Percentiles rank a stretch among this genome's conserved stretches.
These are phyloP conservation scores for Priceomyces medius DNA, from an alignment of 805 yeast species.

Conservation along the genomic window DNA sequence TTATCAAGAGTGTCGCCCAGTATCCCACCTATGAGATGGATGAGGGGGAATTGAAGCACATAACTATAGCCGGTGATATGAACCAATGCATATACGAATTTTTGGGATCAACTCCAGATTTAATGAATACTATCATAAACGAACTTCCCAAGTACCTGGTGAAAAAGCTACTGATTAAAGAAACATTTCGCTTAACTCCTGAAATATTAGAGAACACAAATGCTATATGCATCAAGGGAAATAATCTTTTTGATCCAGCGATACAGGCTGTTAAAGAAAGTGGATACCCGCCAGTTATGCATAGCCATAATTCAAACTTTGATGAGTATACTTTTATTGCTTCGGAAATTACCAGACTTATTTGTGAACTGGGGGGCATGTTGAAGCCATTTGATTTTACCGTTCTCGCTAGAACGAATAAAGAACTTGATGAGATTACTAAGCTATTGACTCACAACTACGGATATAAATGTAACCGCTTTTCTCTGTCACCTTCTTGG, in stretches of 20 bases:
- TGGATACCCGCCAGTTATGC: slow-evolving; percentile 24
- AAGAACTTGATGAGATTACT: slow-evolving; percentile 41
- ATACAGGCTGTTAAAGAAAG: slow-evolving; percentile 17
- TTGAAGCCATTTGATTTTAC: slow-evolving; percentile 51
- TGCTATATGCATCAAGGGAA: slow-evolving; percentile 15
- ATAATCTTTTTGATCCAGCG: slow-evolving; percentile 1
- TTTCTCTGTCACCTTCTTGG: slow-evolving; percentile 55
- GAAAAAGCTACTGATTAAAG: slow-evolving; percentile 38
- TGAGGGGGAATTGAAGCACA: slow-evolving; percentile 38
- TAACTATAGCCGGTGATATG: slow-evolving; percentile 70
- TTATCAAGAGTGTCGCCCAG: slow-evolving; percentile 39
- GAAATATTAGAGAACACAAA: slow-evolving; percentile 50
- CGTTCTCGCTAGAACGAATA: slow-evolving; percentile 52
- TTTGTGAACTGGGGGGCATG: slow-evolving; percentile 39
- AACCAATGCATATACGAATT: slow-evolving; percentile 70
- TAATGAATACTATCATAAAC: slow-evolving; percentile 24
- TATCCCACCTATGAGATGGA: slow-evolving; percentile 26
- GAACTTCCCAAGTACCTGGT: slow-evolving; percentile 20
- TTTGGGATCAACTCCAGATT: slow-evolving; percentile 49
- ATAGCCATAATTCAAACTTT: slow-evolving; percentile 12
- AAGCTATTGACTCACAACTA: slow-evolving; percentile 33
- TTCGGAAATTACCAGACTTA: slow-evolving; percentile 43
- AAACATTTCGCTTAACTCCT: slow-evolving; percentile 63
- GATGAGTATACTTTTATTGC: slow-evolving; percentile 47
- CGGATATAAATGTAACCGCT: slow-evolving; percentile 43